phyloP scores from a whole-genome alignment of 2,329 filamentous ascomycete species.

The Fusarium vanettenii region DNA sequence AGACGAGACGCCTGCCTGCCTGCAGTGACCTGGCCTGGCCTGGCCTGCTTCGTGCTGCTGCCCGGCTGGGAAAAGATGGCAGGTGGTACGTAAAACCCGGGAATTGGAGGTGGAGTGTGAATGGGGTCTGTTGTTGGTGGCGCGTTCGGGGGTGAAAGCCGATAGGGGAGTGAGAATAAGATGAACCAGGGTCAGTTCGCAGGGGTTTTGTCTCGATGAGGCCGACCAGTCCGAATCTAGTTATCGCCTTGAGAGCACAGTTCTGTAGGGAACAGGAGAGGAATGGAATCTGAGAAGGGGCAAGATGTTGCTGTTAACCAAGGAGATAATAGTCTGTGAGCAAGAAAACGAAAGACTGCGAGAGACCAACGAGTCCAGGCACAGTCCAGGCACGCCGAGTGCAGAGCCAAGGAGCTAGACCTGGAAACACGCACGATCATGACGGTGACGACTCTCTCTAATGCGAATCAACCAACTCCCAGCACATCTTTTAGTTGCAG shows the following conservation, averaged over 20 bases:
- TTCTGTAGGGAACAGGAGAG: not conserved
- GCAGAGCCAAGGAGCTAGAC: slow-evolving; percentile 4
- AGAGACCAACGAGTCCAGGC: not conserved
- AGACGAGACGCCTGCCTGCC: not conserved
- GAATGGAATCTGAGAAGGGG: not conserved
- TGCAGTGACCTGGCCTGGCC: not conserved
- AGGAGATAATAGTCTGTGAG: not conserved
- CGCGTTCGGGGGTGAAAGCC: slow-evolving; percentile 18
- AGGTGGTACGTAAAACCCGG: slow-evolving; percentile 13
- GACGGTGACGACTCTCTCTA: slow-evolving; percentile 11
- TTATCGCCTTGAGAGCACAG: not conserved
- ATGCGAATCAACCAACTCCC: slow-evolving; percentile 14
- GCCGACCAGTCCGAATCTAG: not conserved
- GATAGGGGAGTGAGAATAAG: slow-evolving; percentile 25
- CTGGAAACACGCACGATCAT: not conserved
- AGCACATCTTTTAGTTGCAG: slow-evolving; percentile 18
- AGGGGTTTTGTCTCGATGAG: slow-evolving; percentile 13
- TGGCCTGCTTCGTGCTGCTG: not conserved
- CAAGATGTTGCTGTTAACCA: not conserved
- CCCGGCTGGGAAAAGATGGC: slow-evolving; percentile 5
- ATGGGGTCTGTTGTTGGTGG: slow-evolving; percentile 30
- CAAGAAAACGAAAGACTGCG: not conserved
- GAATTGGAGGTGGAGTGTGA: slow-evolving; percentile 27
- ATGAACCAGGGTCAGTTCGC: slow-evolving; percentile 12
- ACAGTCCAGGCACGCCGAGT: slow-evolving; percentile 14